Percentiles rank a stretch among this genome's conserved stretches.
Evolutionary conservation across 192 early-diverging fungal species (phyloP).

Genomic region (Diversispora eburnea): DNA sequence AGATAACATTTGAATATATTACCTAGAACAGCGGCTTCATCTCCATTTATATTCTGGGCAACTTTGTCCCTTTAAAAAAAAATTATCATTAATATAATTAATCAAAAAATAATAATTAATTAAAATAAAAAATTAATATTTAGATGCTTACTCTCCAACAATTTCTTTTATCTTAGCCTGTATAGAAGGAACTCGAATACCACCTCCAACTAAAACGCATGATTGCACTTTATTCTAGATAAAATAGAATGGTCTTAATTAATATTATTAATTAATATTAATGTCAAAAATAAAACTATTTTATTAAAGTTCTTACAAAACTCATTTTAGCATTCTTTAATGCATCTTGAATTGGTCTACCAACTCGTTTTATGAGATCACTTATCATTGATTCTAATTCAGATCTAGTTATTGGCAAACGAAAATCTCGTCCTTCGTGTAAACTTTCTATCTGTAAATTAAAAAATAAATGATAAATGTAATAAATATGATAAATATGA

Average conservation of each 20-base stretch:
- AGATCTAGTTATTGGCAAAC: conserved; percentile 65
- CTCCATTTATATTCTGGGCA: conserved; percentile 90
- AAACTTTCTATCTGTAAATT: conserved; percentile 73
- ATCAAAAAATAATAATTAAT: not conserved
- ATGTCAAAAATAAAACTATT: conserved; percentile 18
- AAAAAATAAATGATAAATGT: not conserved
- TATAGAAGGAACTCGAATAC: conserved; percentile 83
- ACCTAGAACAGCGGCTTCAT: conserved; percentile 91
- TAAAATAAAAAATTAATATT: not conserved
- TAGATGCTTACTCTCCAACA: conserved; percentile 64
- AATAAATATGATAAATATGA: not conserved
- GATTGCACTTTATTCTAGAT: conserved; percentile 67
- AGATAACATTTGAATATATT: not conserved
- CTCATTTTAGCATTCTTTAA: conserved; percentile 64
- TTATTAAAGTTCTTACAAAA: conserved; percentile 39
- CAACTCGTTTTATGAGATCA: conserved; percentile 67
- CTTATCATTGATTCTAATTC: conserved; percentile 70
- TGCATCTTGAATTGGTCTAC: conserved; percentile 69
- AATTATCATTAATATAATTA: not conserved
- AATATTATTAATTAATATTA: conserved; percentile 7
- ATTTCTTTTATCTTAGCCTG: conserved; percentile 63
- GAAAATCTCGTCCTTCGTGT: conserved; percentile 84
- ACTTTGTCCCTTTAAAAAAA: conserved; percentile 63
- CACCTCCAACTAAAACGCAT: conserved; percentile 93
- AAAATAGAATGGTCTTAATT: not conserved